Base-by-base conservation (phyloP, 2,329 filamentous ascomycete genomes). In the Stagonosporopsis tanaceti region DNA sequence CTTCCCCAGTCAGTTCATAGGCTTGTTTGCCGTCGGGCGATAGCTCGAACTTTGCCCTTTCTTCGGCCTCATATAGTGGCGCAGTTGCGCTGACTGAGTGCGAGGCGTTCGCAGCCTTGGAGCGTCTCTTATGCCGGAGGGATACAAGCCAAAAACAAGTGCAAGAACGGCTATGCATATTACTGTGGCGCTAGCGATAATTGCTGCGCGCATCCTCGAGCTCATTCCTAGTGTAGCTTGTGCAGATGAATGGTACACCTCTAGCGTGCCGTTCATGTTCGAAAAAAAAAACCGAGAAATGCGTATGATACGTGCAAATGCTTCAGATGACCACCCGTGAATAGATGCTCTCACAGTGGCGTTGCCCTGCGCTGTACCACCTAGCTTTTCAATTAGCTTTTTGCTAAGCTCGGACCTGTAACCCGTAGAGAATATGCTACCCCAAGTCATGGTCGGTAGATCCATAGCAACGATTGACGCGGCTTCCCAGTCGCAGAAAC, bases 401-500 rank as follows among this genome's bases (percentile, higher is more conserved):
- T 46, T 54, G 40, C 53, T 50, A 15, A 41, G 32, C 53, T 64
- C 47, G 27, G 50, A 39, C 22, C n/a, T n/a, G n/a, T 51, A 37
- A 27, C 17, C 39, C n/a, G 30, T 30, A 37, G 39, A 32, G 52
- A 57, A 67, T 14, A 66, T 50, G 35, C 60, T 63, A 20, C 66
- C 60, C 65, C 64, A 66, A 12, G 28, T 52, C 42, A 63, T 39
- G 2, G 58, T 60, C 8, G 59, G 56, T 1, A 63, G 20, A 37
- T 68, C 62, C 27, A 63, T 35, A 4, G 65, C 37, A 1, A 59
- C 65, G 12, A 66, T 58, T 28, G 56, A 50, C n/a, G 53, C 53
- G 11, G 54, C 42, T 53, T 68, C 62, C 64, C 65, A 66, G 25
- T 68, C 64, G 47, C 65, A 68, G 2, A 12, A 7, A 32, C 53